Evolutionary conservation across 305 asterid species (phyloP), one percentile per base, ranked within the genome.

Genomic region (Solanum chacoense): DNA sequence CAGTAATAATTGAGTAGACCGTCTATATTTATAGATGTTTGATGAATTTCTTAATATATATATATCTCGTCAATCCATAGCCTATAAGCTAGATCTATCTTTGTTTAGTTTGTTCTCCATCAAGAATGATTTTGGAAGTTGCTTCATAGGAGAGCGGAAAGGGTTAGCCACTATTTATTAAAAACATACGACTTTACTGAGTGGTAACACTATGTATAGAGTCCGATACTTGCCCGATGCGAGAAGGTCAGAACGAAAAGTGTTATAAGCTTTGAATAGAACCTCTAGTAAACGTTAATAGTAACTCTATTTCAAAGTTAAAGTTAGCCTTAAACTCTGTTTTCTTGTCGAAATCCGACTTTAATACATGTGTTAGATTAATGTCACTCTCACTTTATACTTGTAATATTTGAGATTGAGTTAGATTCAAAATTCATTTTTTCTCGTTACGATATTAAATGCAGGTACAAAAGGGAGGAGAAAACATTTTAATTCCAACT

Each of bases 381-480:
- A 79, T 14, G 36, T 26, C 20, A 4, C 28, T 24, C 11, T 11
- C 2, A 0, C 50, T 13, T 38, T 38, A 78, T 24, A 37, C 12
- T 74, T 74, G 1, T 71, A 26, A 14, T 2, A 1, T 76, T 76
- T 6, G 5, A 14, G 0, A 40, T 26, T 79, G 26, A 40, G 0
- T 79, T 26, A 40, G 6, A 26, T 14, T 8, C 0, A 16, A 42
- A 45, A 24, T 79, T 12, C 0, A 3, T 26, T 7, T 38, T 11
- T 74, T 32, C 3, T 59, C 0, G 1, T 36, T 36, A 36, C 1
- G 2, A 0, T 78, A 38, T 40, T 80, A 26, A 28, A 81, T 84
- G 45, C 74, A 96, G 98, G 96, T 94, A 59, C 98, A 95, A 3
- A 94, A 93, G 86, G 98, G 98, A 84, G 98, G 98, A 73, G 95